Base-by-base conservation (phyloP, 2,329 filamentous ascomycete species). In the Ceratocystis lukuohia region DNA sequence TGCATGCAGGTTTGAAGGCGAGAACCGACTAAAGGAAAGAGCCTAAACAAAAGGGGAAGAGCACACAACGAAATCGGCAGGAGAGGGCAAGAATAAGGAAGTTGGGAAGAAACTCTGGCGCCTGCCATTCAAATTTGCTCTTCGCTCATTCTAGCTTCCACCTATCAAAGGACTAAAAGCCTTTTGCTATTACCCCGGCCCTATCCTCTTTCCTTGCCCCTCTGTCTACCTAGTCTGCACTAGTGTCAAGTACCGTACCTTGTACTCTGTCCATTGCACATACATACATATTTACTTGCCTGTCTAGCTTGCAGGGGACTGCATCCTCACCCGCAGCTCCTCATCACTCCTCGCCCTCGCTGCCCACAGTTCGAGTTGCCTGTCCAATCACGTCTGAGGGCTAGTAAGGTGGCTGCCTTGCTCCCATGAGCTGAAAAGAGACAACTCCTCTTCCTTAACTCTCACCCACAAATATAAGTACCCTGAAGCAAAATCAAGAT, bases 311-410 rank as follows among this genome's bases (percentile, higher is more conserved):
- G 30, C 53, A 57, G 30, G 53, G 53, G 53, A n/a, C 53, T 57
- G 28, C 22, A 57, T 57, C 53, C 53, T 57, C 53, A 57, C 53
- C 53, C 53, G 53, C 53, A 57, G 53, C 53, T 33, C 28, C 53
- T 12, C 53, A 57, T 57, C 53, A 33, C 53, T 57, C 25, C n/a
- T 22, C 48, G 48, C 20, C n/a, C 48, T 50, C 7, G 48, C 12
- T 10, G 53, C 12, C 53, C 6, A 22, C 22, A 20, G n/a, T n/a
- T 53, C 17, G 53, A 57, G 53, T 28, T 12, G 22, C 5, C 28
- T 33, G 28, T 57, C 53, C 53, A 57, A 57, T 57, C 53, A 57
- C 10, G 6, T 50, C n/a, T 10, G 48, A 50, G 2, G 48, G 30
- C 53, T 28, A 2, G 50, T 25, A 20, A 56, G 46, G 5, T 7